Evolutionary conservation across 2,329 filamentous ascomycete genomes (phyloP).

Genomic region (Parasarocladium wereldwijsianum): DNA sequence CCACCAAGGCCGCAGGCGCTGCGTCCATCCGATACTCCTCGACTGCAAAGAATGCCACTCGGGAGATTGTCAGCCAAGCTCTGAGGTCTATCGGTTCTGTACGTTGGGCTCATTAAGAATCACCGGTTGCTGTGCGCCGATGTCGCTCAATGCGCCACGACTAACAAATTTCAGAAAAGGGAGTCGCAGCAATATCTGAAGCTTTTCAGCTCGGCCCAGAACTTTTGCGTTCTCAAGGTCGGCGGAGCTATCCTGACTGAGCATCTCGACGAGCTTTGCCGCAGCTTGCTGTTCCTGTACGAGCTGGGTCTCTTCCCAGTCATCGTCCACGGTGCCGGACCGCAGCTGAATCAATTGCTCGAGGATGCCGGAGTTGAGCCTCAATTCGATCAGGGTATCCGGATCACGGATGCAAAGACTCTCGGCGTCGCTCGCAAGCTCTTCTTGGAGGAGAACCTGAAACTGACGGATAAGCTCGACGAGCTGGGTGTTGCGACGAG

Average conservation of each 20-base stretch:
- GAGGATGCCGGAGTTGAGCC: conserved; percentile 80
- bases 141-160: too few species aligned
- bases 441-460: conserved; percentile 90
- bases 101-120: too few species aligned
- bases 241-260: conserved; percentile 95
- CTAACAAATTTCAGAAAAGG: too few species aligned
- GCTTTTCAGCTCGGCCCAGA: conserved; percentile 91
- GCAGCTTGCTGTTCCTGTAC: conserved; percentile 79
- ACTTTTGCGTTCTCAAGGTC: conserved; percentile 97
- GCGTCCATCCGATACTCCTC: too few species aligned
- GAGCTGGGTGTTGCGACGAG: conserved; percentile 78
- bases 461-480: conserved; percentile 79
- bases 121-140: too few species aligned
- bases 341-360: conserved; percentile 84
- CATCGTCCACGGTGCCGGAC: conserved; percentile 88
- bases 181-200: conserved; percentile 96
- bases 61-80: too few species aligned
- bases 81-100: too few species aligned
- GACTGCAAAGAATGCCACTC: too few species aligned
- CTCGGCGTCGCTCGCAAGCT: conserved; percentile 79
- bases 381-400: conserved; percentile 90
- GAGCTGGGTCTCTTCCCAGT: conserved; percentile 91
- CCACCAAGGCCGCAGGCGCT: too few species aligned
- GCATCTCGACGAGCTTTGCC: conserved; percentile 81
- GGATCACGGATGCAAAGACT: conserved; percentile 91